Conservation (phyloP, 495 filamentous ascomycete species). For the Elaphomyces granulatus region DNA sequence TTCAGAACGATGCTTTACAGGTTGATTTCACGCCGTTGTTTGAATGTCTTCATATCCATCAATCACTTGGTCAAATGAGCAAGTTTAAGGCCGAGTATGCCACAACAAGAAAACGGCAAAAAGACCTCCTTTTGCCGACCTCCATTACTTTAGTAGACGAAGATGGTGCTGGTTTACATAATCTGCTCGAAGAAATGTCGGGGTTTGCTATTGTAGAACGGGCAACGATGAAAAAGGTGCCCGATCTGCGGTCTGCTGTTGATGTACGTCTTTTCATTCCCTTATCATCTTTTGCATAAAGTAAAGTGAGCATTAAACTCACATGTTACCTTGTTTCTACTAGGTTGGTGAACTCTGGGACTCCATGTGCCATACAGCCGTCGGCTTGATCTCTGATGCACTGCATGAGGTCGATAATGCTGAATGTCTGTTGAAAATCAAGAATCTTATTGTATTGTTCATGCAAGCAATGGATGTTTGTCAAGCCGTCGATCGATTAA, state of each 20-base stretch:
- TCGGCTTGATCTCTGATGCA: slow-evolving; percentile 62
- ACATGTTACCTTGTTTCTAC: neutral
- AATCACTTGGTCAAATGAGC: slow-evolving; percentile 82
- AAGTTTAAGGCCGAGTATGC: slow-evolving; percentile 85
- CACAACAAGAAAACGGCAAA: slow-evolving; percentile 75
- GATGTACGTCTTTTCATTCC: slow-evolving; percentile 46
- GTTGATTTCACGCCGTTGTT: slow-evolving; percentile 92
- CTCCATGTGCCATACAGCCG: slow-evolving; percentile 84
- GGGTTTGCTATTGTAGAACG: slow-evolving; percentile 96
- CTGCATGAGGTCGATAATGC: slow-evolving; percentile 66
- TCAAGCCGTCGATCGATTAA: slow-evolving; percentile 2
- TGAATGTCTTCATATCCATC: slow-evolving; percentile 93
- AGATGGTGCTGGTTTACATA: slow-evolving; percentile 66
- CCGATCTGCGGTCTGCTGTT: slow-evolving; percentile 62
- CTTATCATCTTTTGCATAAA: too few relatives aligned
- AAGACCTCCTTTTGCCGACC: slow-evolving; percentile 69
- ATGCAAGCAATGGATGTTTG: slow-evolving; percentile 91
- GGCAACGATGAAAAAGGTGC: slow-evolving; percentile 75
- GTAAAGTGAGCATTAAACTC: slow-evolving; percentile 3
- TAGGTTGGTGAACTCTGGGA: slow-evolving; percentile 96
- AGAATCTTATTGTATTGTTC: slow-evolving; percentile 81
- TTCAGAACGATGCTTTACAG: slow-evolving; percentile 85
- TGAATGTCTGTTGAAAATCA: slow-evolving; percentile 76
- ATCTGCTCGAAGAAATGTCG: slow-evolving; percentile 79
- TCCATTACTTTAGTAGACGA: slow-evolving; percentile 56